Conservation (phyloP, 306 rosid species). For the Acacia acuminata region DNA sequence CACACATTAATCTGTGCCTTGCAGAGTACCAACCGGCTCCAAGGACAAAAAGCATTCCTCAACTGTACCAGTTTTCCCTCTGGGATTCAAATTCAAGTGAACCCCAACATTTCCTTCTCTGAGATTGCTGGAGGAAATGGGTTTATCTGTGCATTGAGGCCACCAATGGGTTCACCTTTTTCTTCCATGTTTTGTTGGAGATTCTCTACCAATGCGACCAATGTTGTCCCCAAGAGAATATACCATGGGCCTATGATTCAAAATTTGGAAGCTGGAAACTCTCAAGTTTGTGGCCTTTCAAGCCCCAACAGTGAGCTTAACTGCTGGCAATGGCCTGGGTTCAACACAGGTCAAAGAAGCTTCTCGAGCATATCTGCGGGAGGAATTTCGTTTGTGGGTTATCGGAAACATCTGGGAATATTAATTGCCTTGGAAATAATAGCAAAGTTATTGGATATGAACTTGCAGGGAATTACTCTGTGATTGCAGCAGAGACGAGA, state of each 20-base stretch:
- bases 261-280: conserved; percentile 53
- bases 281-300: conserved; percentile 69
- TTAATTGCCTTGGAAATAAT: conserved; percentile 49
- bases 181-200: conserved; percentile 77
- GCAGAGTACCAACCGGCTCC: conserved; percentile 22
- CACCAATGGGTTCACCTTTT: conserved; percentile 18
- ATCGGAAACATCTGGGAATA: conserved; percentile 10
- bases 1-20: conserved; percentile 69
- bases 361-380: conserved; percentile 68
- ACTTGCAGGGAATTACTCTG: conserved; percentile 34
- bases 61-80: conserved; percentile 65
- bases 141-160: conserved; percentile 61
- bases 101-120: conserved; percentile 38
- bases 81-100: conserved; percentile 29
- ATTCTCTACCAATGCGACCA: conserved; percentile 53
- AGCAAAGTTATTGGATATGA: conserved; percentile 10
- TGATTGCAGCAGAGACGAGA: conserved; percentile 53
- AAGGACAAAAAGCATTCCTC: conserved; percentile 34
- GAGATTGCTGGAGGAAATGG: conserved; percentile 72
- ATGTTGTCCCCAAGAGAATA: conserved; percentile 37
- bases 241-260: conserved; percentile 45
- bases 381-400: conserved; percentile 67
- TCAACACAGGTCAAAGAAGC: not conserved
- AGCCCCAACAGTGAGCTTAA: conserved; percentile 28
- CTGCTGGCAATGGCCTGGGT: conserved; percentile 74